Evolutionary conservation across 2,329 filamentous ascomycete species (phyloP).

Genomic region (Scedosporium apiospermum): DNA sequence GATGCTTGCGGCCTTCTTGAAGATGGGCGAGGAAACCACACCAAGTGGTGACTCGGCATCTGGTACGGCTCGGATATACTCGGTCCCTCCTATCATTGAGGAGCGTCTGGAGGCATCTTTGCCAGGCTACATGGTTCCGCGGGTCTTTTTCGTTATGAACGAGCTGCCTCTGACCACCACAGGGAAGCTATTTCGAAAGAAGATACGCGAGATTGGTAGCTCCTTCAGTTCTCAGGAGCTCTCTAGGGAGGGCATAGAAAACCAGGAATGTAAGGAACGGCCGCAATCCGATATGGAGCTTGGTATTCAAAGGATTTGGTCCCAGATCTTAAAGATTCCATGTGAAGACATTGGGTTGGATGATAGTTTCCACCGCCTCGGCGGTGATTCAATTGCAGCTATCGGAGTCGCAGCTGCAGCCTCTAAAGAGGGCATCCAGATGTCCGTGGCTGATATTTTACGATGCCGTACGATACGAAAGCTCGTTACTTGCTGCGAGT

Average conservation of each 20-base stretch:
- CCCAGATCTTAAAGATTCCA: constrained; percentile 21
- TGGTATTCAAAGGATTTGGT: constrained; percentile 26
- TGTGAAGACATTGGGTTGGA: constrained; percentile 21
- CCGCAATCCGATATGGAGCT: constrained; percentile 28
- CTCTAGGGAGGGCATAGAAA: no score
- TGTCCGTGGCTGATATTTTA: constrained; percentile 37
- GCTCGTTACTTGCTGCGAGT: no score
- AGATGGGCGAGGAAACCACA: constrained; percentile 21
- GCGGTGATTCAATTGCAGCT: constrained; percentile 35
- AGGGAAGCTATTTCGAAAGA: constrained; percentile 11
- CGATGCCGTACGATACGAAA: constrained; percentile 22
- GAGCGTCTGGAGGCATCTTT: neutral
- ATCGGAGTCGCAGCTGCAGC: constrained; percentile 30
- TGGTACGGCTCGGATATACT: no score
- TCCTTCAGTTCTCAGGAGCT: no score
- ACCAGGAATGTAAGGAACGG: neutral
- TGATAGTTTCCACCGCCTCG: constrained; percentile 36
- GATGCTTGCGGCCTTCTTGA: constrained; percentile 32
- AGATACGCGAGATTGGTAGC: constrained; percentile 15
- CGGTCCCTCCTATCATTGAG: no score
- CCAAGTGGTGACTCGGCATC: no score
- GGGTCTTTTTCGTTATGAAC: neutral
- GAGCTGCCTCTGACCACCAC: neutral
- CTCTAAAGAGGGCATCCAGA: constrained; percentile 23
- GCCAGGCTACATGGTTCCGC: constrained; percentile 3